Evolutionary conservation across 1,284 basidiomycete species (phyloP), one percentile per base, ranked within the genome.

Genomic region (Inonotus obliquus): DNA sequence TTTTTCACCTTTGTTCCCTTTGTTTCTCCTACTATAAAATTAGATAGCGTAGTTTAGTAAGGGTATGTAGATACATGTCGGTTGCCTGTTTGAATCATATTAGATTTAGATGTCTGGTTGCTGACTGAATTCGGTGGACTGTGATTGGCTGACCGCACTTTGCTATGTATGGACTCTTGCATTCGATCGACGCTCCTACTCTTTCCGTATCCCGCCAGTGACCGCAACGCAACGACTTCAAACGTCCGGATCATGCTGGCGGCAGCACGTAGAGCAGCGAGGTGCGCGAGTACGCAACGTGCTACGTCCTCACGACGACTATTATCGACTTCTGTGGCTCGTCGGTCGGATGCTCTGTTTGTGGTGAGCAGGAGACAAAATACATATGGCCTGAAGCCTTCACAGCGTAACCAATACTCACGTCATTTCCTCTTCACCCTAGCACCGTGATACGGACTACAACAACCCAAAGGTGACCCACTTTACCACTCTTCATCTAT

Each of bases 401-500:
- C 38, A 37, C 38, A 32, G 32, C 39, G 61, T 37, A 25, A 49
- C 38, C 39, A 29, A 32, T 21, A 14, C 54, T 56, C 23, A 65
- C 47, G 37, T 48, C 59, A 65, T 64, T 11, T 44, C 19, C 41
- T 44, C n/a, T 6, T 44, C 17, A 17, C 4, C 53, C 35, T 62
- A 96, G 93, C 96, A 98, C 76, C 91, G 95, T 64, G 93, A 98
- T 78, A 96, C 94, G 51, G 79, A 86, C 56, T 91, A 96, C 75
- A 98, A 98, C 79, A 96, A 96, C 75, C 86, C 92, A 41, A 86
- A 85, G 81, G 92, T 56, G 35, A 52, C 4, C 44, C 41, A 54
- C 17, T 49, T 52, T 25, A 32, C 32, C 32, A 19, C 23, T 9
- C 32, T n/a, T 41, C 19, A 47, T 61, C 27, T 38, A 57, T 14